Percentiles rank a stretch among this genome's conserved stretches.
Evolutionary conservation across 2,329 filamentous ascomycete species (phyloP).

Genomic region (Alternaria tenuissima): DNA sequence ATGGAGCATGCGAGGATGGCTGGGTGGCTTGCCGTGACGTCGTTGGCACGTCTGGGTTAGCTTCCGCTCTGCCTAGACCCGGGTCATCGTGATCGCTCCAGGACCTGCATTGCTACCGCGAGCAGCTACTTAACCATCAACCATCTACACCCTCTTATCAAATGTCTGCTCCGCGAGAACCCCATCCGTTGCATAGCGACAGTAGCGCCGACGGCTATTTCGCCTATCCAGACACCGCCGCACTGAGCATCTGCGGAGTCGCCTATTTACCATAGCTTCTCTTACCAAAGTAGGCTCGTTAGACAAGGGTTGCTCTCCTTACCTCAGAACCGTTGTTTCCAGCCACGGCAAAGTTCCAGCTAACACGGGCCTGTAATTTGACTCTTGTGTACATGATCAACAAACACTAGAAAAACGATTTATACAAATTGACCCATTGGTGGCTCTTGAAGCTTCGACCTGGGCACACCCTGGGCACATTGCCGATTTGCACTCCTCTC

Average conservation of each 20-base stretch:
- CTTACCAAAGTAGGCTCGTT: not conserved
- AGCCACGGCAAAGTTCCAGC: slow-evolving; percentile 1
- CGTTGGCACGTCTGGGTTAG: not conserved
- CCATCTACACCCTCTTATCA: not conserved
- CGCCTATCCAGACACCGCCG: not conserved
- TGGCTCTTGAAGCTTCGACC: not conserved
- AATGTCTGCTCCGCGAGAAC: not conserved
- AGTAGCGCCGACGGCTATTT: not conserved
- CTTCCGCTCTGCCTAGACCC: not conserved
- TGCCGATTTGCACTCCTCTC: not conserved
- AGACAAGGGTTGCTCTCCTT: slow-evolving; percentile 1
- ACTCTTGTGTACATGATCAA: not conserved
- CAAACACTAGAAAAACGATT: not conserved
- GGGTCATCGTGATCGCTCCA: not conserved
- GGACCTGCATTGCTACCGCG: not conserved
- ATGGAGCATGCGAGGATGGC: not conserved
- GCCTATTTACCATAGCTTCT: not conserved
- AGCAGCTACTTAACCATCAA: not conserved
- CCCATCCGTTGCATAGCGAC: not conserved
- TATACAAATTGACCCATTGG: slow-evolving; percentile 2
- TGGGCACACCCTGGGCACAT: not conserved
- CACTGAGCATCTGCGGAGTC: not conserved
- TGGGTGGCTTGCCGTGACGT: slow-evolving; percentile 7
- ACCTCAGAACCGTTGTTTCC: slow-evolving; percentile 1
- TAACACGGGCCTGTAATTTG: slow-evolving; percentile 5